phyloP scores from a whole-genome alignment of 768 basidiomycete genomes.

The Auriscalpium vulgare region DNA sequence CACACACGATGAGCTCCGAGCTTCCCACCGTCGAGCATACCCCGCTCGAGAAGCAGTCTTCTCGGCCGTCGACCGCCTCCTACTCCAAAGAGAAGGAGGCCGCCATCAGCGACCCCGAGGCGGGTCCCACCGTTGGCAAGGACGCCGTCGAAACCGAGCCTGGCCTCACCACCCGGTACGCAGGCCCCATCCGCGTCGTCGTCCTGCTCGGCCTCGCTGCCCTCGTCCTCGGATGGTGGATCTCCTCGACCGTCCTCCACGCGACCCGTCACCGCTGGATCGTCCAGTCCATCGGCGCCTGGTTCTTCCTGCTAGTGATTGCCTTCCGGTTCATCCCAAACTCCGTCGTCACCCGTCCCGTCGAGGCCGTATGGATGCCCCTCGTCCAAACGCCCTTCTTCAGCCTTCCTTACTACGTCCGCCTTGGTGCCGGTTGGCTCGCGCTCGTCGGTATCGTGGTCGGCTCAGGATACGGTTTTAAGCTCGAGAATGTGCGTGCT shows the following conservation, averaged over 20 bases:
- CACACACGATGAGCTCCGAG: background rate
- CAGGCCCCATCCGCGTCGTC: conserved; percentile 19
- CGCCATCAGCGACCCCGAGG: conserved; percentile 4
- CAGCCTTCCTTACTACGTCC: conserved; percentile 38
- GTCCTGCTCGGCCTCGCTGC: conserved; percentile 44
- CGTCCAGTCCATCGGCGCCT: conserved; percentile 74
- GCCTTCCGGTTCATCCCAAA: conserved; percentile 82
- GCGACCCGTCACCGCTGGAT: conserved; percentile 78
- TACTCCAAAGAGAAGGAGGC: conserved; percentile 20
- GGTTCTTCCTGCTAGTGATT: conserved; percentile 74
- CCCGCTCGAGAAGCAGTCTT: conserved; percentile 15
- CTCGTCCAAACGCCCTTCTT: conserved; percentile 62
- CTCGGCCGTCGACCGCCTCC: conserved; percentile 15
- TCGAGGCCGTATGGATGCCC: conserved; percentile 64
- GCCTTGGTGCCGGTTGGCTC: conserved; percentile 67
- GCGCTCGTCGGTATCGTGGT: conserved; percentile 71
- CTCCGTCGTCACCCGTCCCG: conserved; percentile 59
- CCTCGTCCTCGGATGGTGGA: conserved; percentile 81
- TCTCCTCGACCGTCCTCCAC: conserved; percentile 59
- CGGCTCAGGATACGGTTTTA: conserved; percentile 83
- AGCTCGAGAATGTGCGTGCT: conserved; percentile 40
- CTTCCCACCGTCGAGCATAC: background rate
- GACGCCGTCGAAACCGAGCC: conserved; percentile 5
- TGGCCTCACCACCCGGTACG: conserved; percentile 6
- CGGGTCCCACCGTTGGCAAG: conserved; percentile 1